Evolutionary conservation across 306 rosid species (phyloP).

Genomic region (Trichosanthes truncata): DNA sequence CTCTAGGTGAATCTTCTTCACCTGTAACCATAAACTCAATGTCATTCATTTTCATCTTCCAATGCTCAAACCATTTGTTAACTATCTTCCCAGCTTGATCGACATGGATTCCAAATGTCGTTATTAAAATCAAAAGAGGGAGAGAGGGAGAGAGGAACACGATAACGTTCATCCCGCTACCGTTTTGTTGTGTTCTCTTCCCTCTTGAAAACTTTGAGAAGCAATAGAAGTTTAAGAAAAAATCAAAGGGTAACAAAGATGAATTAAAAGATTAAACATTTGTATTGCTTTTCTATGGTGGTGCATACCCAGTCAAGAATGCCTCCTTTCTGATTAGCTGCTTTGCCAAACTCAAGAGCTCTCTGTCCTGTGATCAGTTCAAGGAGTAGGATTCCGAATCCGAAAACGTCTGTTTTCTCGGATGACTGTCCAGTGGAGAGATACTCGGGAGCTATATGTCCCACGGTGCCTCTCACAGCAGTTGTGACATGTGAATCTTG

Average conservation of each 20-base stretch:
- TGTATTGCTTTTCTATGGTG: background rate
- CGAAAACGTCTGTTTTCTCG: conserved; percentile 91
- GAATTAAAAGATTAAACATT: background rate
- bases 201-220: background rate
- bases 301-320: conserved; percentile 83
- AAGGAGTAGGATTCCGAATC: conserved; percentile 85
- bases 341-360: conserved; percentile 83
- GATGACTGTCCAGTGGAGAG: conserved; percentile 96
- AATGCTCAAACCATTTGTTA: background rate
- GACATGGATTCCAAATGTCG: background rate
- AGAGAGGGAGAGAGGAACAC: background rate
- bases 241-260: background rate
- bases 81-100: background rate
- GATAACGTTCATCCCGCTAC: background rate
- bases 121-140: background rate
- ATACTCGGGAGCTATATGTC: conserved; percentile 93
- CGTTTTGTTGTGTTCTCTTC: background rate
- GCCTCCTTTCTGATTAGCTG: conserved; percentile 82
- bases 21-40: conserved; percentile 30
- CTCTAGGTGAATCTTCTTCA: conserved; percentile 67
- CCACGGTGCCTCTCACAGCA: conserved; percentile 90
- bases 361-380: conserved; percentile 83
- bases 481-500: conserved; percentile 95
- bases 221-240: background rate
- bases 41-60: background rate